Base-by-base conservation (phyloP, 495 filamentous ascomycete species). In the Hypoxylon rickii region DNA sequence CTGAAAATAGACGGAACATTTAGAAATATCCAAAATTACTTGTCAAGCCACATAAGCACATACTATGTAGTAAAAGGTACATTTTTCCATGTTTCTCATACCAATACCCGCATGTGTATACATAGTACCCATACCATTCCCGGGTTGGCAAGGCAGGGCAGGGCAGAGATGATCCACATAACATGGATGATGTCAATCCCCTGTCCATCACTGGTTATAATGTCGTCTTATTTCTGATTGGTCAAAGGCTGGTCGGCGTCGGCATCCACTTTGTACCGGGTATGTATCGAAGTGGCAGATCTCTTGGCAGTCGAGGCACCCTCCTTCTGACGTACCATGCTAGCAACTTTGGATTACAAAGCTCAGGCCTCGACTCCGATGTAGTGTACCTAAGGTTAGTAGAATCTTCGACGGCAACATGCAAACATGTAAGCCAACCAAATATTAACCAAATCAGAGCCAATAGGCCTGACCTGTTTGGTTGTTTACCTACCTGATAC, bases 271-370 rank as follows among this genome's bases (percentile, higher is more conserved):
- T 40, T 19, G n/a, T n/a, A n/a, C n/a, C n/a, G n/a, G n/a, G n/a
- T n/a, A n/a, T n/a, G n/a, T 40, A 16, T 36, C 17, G 18, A 4
- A 10, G 24, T 29, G 43, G 26, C 32, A 50, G 48, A 52, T 59
- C 48, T 52, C 56, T 60, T 54, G 56, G 50, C 56, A 38, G 26
- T 36, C 17, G 40, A 60, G 56, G 56, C 56, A 60, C 49, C 56
- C 55, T 34, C 7, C 38, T 49, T 60, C 56, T 60, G 56, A 60
- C 56, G 56, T 60, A 60, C 38, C 38, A 6, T 10, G n/a, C n/a
- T n/a, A n/a, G n/a, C n/a, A n/a, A n/a, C n/a, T n/a, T n/a, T 33
- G 55, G 44, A 69, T 69, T 69, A 69, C 66, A 64, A 69, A 69
- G 66, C 63, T 48, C 24, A 10, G 10, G 40, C 51, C 44, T 50